Evolutionary conservation across 148 eudicot species (phyloP).

Genomic region (Simmondsia chinensis): DNA sequence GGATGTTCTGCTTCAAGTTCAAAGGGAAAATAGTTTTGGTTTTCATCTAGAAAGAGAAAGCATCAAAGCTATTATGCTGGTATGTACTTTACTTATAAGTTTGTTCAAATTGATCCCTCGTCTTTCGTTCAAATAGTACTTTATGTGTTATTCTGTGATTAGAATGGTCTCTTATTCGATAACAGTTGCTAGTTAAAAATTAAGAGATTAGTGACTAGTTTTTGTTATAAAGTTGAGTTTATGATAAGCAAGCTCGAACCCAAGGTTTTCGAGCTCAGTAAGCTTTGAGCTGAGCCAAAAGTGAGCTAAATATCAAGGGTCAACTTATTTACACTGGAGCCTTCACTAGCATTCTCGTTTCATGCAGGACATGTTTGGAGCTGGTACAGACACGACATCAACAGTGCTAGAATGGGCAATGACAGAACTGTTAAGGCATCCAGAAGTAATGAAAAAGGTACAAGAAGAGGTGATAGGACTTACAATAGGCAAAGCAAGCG

Average conservation of each 20-base stretch:
- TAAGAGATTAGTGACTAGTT: too few relatives aligned
- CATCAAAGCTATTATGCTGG: constrained; percentile 29
- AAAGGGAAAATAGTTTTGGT: constrained; percentile 17
- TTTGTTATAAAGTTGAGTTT: too few relatives aligned
- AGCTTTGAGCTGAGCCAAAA: not conserved
- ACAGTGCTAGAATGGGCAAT: constrained; percentile 25
- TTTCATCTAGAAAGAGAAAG: constrained; percentile 25
- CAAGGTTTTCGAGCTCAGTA: too few relatives aligned
- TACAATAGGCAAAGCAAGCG: not conserved
- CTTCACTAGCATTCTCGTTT: not conserved
- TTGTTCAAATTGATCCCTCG: too few relatives aligned
- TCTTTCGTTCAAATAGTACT: not conserved
- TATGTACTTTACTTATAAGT: constrained; percentile 1
- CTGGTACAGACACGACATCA: constrained; percentile 13
- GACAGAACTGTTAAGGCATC: constrained; percentile 20
- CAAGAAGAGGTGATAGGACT: constrained; percentile 10
- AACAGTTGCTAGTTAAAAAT: too few relatives aligned
- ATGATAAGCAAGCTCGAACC: too few relatives aligned
- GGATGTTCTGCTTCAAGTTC: constrained; percentile 30
- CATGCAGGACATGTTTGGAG: constrained; percentile 16
- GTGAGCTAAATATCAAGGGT: not conserved
- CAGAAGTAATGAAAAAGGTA: constrained; percentile 14
- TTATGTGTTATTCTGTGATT: not conserved
- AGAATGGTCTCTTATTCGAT: too few relatives aligned
- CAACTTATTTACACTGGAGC: not conserved